Evolutionary conservation across 129 eudicot genomes (phyloP), one percentile per base, ranked within the genome.

Genomic region (Flaveria bidentis): DNA sequence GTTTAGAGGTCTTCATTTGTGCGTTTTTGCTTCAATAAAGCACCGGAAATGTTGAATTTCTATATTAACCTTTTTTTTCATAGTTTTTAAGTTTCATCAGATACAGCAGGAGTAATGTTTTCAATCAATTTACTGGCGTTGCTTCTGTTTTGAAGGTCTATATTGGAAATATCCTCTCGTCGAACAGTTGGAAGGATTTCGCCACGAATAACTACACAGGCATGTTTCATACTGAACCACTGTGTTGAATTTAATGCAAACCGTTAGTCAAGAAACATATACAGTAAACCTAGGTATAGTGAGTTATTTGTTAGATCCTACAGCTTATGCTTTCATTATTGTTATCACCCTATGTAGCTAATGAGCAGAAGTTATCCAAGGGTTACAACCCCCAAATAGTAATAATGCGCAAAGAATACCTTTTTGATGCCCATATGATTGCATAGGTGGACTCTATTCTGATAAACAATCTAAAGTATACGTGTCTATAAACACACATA

Each of bases 151-250:
- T 83, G 87, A 81, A 91, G 97, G 97, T 86, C 91, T 18, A 20
- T 89, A 74, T 72, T 87, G 81, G 86, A 83, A 77, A 74, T 91
- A 41, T 84, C 90, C 16, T 78, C 83, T 60, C 87, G 86, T 36
- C 65, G 85, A 80, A 77, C 81, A 6, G 63, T 78, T 68, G 67
- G 68, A 39, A 82, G 86, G 80, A 81, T 86, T 82, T 85, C 87
- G 1, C 60, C 81, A 16, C 83, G 67, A 47, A 65, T 78, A 61
- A 81, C 83, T 65, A 85, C 83, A 63, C 97, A 91, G 92, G 97
- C 80, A 76, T 50, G 82, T 67, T 78, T 62, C 15, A 0, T 46
- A 18, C 23, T 44, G 69, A 26, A 39, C 62, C 73, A 30, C 51
- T 18, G 13, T 28, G 14, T 66, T 67, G n/a, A 77, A 15, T 14